Evolutionary conservation across 2,329 filamentous ascomycete genomes (phyloP), one percentile per base, ranked within the genome.

Genomic region (Aureobasidium musti): DNA sequence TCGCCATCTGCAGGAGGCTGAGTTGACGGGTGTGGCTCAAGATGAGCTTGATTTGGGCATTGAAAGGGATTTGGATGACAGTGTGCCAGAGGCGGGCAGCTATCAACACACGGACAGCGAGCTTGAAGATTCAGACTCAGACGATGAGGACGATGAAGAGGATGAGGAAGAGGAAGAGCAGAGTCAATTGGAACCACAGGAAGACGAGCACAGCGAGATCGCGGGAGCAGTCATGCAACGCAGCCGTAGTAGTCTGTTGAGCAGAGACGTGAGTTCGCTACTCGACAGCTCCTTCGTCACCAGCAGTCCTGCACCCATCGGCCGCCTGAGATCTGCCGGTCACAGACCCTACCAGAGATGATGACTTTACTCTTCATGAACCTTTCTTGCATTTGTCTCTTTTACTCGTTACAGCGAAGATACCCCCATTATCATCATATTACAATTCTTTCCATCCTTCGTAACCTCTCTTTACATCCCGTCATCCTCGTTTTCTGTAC

Each of bases 101-200:
- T 84, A 84, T 69, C 79, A 84, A 71, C 82, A 84, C 69, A 84
- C 82, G 3, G 82, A 84, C 69, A 83, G 82, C 14, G 82, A 84
- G 68, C 70, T 80, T 0, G 80, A 82, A 63, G 80, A 82, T 70
- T 70, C 52, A 68, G 73, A 53, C 69, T 39, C 35, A 39, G 71
- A 1, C 26, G 50, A 66, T 47, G 19, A 65, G 39, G 66, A 66
- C n/a, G 37, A 45, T 5, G 59, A 43, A 41, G 43, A 47, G 26
- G 66, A 71, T n/a, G n/a, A n/a, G 72, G 52, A 74, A 75, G 71
- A 68, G 73, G 33, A 39, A 63, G 71, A 72, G 14, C 73, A 74
- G 52, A 70, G 73, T 21, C 67, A 68, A 73, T 68, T 47, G 72
- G 30, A 52, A n/a, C 57, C 8, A 21, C 39, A 37, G n/a, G 60